Evolutionary conservation across 202 grass and related monocot species (phyloP).

Genomic region (Sporobolus alterniflorus): DNA sequence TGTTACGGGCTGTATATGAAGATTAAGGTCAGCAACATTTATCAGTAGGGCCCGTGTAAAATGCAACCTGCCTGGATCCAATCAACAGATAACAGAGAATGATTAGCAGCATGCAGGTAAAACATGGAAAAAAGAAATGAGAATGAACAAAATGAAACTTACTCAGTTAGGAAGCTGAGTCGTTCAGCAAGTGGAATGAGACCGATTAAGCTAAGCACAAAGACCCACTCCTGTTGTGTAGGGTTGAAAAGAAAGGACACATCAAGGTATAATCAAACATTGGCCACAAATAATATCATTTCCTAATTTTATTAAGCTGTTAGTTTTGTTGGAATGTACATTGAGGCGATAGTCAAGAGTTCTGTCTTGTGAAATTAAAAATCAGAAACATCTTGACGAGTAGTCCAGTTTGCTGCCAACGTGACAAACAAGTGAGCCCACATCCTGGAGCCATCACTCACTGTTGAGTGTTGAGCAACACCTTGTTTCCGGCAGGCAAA

Average conservation of each 20-base stretch:
- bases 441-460: background rate
- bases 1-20: background rate
- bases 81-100: background rate
- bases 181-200: slow-evolving; percentile 90
- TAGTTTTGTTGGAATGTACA: background rate
- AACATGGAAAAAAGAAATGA: background rate
- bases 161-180: slow-evolving; percentile 97
- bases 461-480: background rate
- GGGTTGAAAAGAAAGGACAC: background rate
- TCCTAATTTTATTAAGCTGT: background rate
- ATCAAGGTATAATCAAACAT: too few species aligned
- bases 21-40: slow-evolving; percentile 24
- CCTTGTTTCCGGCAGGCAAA: background rate
- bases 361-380: background rate
- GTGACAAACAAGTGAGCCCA: background rate
- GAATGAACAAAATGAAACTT: background rate
- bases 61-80: slow-evolving; percentile 71
- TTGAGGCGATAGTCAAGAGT: background rate
- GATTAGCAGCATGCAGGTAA: background rate
- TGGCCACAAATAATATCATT: background rate
- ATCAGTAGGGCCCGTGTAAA: slow-evolving; percentile 84
- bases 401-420: background rate
- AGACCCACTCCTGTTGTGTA: slow-evolving; percentile 81
- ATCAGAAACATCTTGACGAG: background rate
- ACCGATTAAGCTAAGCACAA: slow-evolving; percentile 83